Evolutionary conservation across 2,329 filamentous ascomycete genomes (phyloP), one percentile per base, ranked within the genome.

Genomic region (Pochonia chlamydosporia): DNA sequence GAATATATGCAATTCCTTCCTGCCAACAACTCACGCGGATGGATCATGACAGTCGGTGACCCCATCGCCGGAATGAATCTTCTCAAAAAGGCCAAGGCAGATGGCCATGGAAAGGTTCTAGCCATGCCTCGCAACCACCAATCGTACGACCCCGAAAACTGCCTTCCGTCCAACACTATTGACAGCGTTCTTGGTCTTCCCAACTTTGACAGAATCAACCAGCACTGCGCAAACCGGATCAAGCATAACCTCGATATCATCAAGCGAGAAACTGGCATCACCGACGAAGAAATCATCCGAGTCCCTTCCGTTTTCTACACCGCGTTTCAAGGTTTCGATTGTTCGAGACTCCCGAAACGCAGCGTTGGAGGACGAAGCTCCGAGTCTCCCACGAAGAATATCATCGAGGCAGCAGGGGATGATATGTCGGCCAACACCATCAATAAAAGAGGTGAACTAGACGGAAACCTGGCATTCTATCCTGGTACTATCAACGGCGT

Each of bases 1-100:
- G 59, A 63, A 48, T 62, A 60, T 18, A 25, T 63, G 1, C 60
- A 63, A n/a, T 63, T 63, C 16, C 41, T 63, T 0, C 60, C 60
- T 1, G 49, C 49, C 1, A 36, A 57, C 3, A 61, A 52, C 18
- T 40, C 57, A 14, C 56, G 48, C 0, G 60, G 60, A 2, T 63
- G 57, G 56, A 30, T 56, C 3, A 21, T 62, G 10, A 49, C 57
- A 40, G 52, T 51, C 2, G 57, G 55, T 4, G 57, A 62, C 18
- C 55, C 60, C 1, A 26, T 47, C 2, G 49, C 49, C 4, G 60
- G 56, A 0, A 20, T 61, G 1, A 43, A 36, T 0, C n/a, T 61
- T 0, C 49, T 62, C 0, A 47, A 52, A n/a, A 50, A 60, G 5
- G 50, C 53, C 0, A 23, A 28, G 0, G 42, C 40, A 1, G 36